Evolutionary conservation across 768 basidiomycete species (phyloP).

Genomic region (Boletus rubescentipes): DNA sequence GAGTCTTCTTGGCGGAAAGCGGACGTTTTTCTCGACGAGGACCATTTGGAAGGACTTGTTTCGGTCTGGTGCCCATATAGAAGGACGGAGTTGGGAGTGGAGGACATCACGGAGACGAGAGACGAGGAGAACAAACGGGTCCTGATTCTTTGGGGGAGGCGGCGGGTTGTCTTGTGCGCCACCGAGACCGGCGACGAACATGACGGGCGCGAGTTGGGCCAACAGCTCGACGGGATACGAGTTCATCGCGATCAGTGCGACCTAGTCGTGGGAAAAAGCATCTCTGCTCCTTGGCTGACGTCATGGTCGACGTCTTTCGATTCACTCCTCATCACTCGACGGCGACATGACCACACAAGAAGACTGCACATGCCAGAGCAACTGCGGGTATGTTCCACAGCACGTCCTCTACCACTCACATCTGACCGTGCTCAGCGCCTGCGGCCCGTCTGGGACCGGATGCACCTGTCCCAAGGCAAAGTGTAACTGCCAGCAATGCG

Average conservation of each 20-base stretch:
- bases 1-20: conserved; percentile 87
- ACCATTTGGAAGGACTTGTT: conserved; percentile 76
- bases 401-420: no score
- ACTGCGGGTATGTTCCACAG: conserved; percentile 26
- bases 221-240: conserved; percentile 90
- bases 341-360: conserved; percentile 18
- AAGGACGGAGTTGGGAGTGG: conserved; percentile 56
- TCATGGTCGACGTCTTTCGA: no score
- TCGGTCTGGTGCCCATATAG: conserved; percentile 74
- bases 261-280: neutral
- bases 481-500: conserved; percentile 32
- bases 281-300: no score
- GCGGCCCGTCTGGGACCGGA: conserved; percentile 31
- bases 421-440: conserved; percentile 23
- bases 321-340: no score
- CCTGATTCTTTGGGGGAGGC: conserved; percentile 40
- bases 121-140: conserved; percentile 61
- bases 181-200: conserved; percentile 87
- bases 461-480: conserved; percentile 31
- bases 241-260: conserved; percentile 57
- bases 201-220: conserved; percentile 85
- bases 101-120: conserved; percentile 69
- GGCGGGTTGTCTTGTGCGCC: conserved; percentile 10
- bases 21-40: conserved; percentile 79
- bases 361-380: conserved; percentile 29